Evolutionary conservation across 345 rosid genomes (phyloP), one percentile per base, ranked within the genome.

Genomic region (Citrus cavaleriei): DNA sequence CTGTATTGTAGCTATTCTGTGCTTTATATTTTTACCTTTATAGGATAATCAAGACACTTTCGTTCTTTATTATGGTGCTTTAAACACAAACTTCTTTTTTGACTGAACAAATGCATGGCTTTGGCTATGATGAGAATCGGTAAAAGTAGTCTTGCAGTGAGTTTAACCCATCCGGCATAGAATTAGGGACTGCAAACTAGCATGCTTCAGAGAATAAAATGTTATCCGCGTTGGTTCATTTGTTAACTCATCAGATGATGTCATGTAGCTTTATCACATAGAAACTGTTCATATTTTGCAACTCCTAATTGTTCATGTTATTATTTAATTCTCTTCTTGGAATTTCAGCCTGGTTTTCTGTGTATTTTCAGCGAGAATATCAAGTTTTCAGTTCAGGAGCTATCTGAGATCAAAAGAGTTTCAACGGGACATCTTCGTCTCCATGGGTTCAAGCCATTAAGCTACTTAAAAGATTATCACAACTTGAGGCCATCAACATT

Each of bases 401-500:
- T 94, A 54, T 85, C 97, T 4, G 88, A 93, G 73, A 81, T 96
- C 65, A 96, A 94, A 86, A 89, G 89, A 85, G 86, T 94, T 66
- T 84, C 97, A 58, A 82, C 87, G 1, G 93, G 90, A 78, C 86
- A 87, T 54, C 90, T 94, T 72, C 89, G 84, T 80, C 93, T 96
- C 81, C 90, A 93, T 75, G 99, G 99, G 69, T 96, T 96, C 91
- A 93, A 96, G 90, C 94, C 98, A 65, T 84, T 96, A 83, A 87
- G 85, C 79, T 96, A 91, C 88, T 90, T 96, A 79, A 94, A 91
- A 86, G 97, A 90, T 71, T 96, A 91, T 84, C 91, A 96, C 93
- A 94, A 96, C 87, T 74, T 94, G 90, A 92, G 88, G 88, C 99
- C 98, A 34, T 90, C 98, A 35, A 93, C 98, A 38, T 96, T 96